phyloP scores from a whole-genome alignment of 2,329 filamentous ascomycete genomes.

The Fusarium humuli region DNA sequence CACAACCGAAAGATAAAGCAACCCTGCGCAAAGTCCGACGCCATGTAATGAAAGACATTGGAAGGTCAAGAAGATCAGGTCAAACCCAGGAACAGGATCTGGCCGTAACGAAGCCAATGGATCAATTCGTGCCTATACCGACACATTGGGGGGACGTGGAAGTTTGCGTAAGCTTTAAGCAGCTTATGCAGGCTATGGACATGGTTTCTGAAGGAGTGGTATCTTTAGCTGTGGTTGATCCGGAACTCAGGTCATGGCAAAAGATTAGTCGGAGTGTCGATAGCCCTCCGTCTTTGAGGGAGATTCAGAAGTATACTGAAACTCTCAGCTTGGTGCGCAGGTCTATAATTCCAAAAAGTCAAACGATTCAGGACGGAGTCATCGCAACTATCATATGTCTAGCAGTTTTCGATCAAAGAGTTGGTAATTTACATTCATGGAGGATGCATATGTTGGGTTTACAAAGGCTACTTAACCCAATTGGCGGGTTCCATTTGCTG shows the following conservation, averaged over 20 bases:
- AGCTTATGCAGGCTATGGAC: conserved; percentile 38
- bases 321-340: conserved; percentile 27
- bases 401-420: conserved; percentile 36
- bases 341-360: conserved; percentile 2
- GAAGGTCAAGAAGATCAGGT: conserved; percentile 17
- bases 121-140: neutral
- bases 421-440: conserved; percentile 27
- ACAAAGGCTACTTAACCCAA: conserved; percentile 15
- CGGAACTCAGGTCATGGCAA: neutral
- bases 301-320: conserved; percentile 37
- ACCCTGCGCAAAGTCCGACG: conserved; percentile 38
- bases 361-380: conserved; percentile 2
- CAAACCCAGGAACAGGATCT: neutral
- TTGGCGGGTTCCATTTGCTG: conserved; percentile 24
- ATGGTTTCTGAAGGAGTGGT: conserved; percentile 36
- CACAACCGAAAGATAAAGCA: conserved; percentile 17
- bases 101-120: neutral
- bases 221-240: conserved; percentile 27
- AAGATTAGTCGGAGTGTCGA: neutral
- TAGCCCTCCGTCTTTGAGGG: neutral
- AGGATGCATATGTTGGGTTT: conserved; percentile 36
- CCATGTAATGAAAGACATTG: conserved; percentile 42
- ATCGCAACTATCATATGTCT: conserved; percentile 38
- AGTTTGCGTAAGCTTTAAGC: conserved; percentile 35
- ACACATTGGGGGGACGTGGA: conserved; percentile 37